These are phyloP conservation scores for Epichloe bromicola DNA, from an alignment of 2,329 filamentous ascomycete genomes.

Conservation along the genomic window DNA sequence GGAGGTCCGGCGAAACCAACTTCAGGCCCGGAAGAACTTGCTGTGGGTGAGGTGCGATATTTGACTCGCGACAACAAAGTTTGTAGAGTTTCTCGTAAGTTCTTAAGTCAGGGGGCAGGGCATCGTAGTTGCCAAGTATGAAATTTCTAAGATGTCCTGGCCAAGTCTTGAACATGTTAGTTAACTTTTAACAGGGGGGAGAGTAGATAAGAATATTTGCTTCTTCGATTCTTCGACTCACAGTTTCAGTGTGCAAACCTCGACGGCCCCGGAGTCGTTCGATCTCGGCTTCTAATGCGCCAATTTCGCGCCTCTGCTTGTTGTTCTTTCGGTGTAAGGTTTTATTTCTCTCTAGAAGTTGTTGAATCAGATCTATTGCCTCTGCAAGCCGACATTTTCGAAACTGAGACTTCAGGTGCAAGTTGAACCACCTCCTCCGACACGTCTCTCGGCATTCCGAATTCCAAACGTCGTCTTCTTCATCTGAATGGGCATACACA, in stretches of 20 bases:
- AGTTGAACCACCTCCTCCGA: not conserved
- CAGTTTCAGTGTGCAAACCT: not conserved
- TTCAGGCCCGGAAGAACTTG: constrained; percentile 8
- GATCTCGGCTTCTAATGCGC: not conserved
- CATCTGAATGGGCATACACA: not conserved
- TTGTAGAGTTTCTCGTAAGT: constrained; percentile 8
- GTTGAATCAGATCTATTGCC: not conserved
- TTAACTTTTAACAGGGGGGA: not conserved
- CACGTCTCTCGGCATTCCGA: not conserved
- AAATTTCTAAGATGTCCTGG: not conserved
- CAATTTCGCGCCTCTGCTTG: not conserved
- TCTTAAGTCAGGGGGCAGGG: accelerated
- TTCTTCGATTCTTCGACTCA: not conserved
- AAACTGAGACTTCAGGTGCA: not conserved
- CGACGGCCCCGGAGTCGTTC: not conserved
- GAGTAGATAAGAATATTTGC: not conserved
- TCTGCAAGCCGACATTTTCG: not conserved
- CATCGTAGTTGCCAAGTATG: accelerated
- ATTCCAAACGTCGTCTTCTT: not conserved
- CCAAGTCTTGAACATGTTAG: constrained; percentile 1
- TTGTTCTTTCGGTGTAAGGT: too few species aligned
- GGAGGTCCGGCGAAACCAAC: not conserved
- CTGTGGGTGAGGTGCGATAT: constrained; percentile 7
- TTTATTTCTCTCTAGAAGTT: too few species aligned
- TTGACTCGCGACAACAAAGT: constrained; percentile 11